Base-by-base conservation (phyloP, 306 rosid genomes). In the Cucurbita ficifolia region DNA sequence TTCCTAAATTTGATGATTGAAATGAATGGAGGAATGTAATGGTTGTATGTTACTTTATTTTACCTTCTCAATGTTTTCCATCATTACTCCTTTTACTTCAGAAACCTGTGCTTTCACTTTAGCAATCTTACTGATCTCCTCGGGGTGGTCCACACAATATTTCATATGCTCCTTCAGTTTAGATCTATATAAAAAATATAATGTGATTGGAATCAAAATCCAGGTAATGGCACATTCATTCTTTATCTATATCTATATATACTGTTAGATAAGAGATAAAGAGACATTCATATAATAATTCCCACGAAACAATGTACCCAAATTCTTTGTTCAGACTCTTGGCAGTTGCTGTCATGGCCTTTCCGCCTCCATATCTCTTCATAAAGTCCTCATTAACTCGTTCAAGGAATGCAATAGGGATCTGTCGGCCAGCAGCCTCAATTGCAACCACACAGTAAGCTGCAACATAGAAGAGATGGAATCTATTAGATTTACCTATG, bases 101-200 rank as follows among this genome's bases (percentile, higher is more conserved):
- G 96, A 74, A 74, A 92, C 97, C 81, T 89, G 97, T 79, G 96
- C 97, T 76, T 92, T 88, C 81, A 92, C 97, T 85, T 89, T 89
- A 61, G 97, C 78, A 79, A 92, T 82, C 84, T 89, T 89, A 84
- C 81, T 84, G 74, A 92, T 84, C 88, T 92, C 97, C 83, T 89
- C 97, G 0, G 96, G 97, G 60, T 92, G 96, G 76, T 89, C 96
- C 62, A 92, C 79, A 69, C 97, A 92, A 69, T 89, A 88, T 79
- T 85, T 94, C 97, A 92, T 92, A 74, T 92, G 96, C 87, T 89
- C 97, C 86, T 86, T 92, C 84, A 92, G 81, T 78, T 92, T 92
- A 22, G 92, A 56, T 76, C 96, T 92, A 76, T 43, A 79, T 29
- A 59, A 36, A 60, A 74, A 80, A 17, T 78, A 1, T 76, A 22